Evolutionary conservation across 148 eudicot species (phyloP).

Genomic region (Diospyros kaki): DNA sequence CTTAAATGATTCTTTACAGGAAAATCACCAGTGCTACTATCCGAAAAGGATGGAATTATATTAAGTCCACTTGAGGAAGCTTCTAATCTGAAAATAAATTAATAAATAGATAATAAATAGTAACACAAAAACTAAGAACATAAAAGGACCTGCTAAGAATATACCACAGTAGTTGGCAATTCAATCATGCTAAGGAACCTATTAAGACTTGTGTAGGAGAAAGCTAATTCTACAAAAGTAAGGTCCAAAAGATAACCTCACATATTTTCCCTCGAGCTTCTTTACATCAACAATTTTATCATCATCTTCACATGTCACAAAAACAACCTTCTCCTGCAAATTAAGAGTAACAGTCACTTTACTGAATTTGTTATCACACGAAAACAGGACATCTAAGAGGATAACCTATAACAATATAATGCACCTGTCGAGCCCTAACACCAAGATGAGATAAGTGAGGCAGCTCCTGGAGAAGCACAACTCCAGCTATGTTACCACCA

Average conservation of each 20-base stretch:
- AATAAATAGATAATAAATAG: neutral
- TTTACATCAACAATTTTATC: slow-evolving; percentile 48
- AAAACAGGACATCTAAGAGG: neutral
- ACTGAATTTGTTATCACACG: slow-evolving; percentile 10
- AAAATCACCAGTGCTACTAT: slow-evolving; percentile 21
- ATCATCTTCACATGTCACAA: slow-evolving; percentile 95
- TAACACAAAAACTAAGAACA: neutral
- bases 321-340: slow-evolving; percentile 90
- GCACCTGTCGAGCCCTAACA: slow-evolving; percentile 92
- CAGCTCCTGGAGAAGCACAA: slow-evolving; percentile 89
- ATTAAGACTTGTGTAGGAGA: neutral
- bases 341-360: slow-evolving; percentile 6
- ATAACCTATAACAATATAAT: slow-evolving; percentile 17
- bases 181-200: neutral
- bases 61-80: slow-evolving; percentile 68
- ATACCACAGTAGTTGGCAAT: neutral
- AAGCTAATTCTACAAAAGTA: neutral
- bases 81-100: slow-evolving; percentile 47
- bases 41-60: slow-evolving; percentile 38
- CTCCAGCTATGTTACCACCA: slow-evolving; percentile 74
- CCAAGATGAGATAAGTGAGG: slow-evolving; percentile 99
- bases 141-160: slow-evolving; percentile 3
- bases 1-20: slow-evolving; percentile 23
- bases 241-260: slow-evolving; percentile 49
- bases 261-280: slow-evolving; percentile 61